Evolutionary conservation across 2,329 filamentous ascomycete species (phyloP).

Genomic region (Leptographium wingfieldii): DNA sequence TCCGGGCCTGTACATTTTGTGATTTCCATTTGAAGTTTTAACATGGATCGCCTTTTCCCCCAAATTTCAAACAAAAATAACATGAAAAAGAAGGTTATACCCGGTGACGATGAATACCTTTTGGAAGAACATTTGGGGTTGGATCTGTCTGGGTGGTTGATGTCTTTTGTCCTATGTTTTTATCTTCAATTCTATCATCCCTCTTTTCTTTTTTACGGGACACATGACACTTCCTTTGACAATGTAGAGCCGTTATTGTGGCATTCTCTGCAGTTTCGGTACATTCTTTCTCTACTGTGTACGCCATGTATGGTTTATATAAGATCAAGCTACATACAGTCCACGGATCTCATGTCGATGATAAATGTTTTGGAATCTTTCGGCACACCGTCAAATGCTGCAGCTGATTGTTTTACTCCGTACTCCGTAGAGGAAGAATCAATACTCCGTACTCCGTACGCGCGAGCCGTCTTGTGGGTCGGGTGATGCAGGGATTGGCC

Average conservation of each 20-base stretch:
- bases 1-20: not conserved
- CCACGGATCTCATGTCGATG: not conserved
- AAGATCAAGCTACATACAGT: no score
- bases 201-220: not conserved
- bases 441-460: not conserved
- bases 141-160: not conserved
- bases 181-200: not conserved
- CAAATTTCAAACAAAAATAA: not conserved
- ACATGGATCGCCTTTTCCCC: not conserved
- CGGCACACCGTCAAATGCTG: not conserved
- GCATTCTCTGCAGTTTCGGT: not conserved
- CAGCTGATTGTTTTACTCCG: not conserved
- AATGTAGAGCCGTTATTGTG: not conserved
- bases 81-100: not conserved
- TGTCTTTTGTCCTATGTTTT: not conserved
- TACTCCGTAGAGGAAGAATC: not conserved
- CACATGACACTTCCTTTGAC: not conserved
- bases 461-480: not conserved
- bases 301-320: not conserved
- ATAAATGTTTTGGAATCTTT: not conserved
- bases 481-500: not conserved
- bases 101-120: not conserved
- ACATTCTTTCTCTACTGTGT: not conserved
- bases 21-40: not conserved
- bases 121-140: not conserved